Evolutionary conservation across 352 stramenopile species (phyloP).

Genomic region (Blastocystis sp.): DNA sequence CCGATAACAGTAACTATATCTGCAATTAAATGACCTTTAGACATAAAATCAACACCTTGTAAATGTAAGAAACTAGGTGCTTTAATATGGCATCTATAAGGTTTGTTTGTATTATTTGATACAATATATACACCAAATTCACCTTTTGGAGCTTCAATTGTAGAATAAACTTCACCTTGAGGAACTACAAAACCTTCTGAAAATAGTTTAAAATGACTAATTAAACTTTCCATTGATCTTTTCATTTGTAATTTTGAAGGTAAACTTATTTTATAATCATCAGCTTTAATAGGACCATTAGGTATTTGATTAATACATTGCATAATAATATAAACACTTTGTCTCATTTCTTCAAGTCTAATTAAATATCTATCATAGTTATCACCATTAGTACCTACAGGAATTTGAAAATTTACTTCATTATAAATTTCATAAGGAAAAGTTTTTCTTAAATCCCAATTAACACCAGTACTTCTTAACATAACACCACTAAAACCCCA

Average conservation of each 20-base stretch:
- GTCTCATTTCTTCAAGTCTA: conserved; percentile 47
- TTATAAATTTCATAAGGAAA: conserved; percentile 48
- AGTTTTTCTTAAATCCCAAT: conserved; percentile 50
- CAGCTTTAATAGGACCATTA: conserved; percentile 44
- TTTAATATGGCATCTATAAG: conserved; percentile 53
- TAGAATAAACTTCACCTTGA: conserved; percentile 47
- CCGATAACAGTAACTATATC: conserved; percentile 48
- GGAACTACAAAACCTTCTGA: conserved; percentile 46
- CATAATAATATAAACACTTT: conserved; percentile 47
- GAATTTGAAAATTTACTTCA: conserved; percentile 47
- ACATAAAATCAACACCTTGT: conserved; percentile 46
- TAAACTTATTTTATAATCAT: conserved; percentile 45
- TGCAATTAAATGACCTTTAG: conserved; percentile 47
- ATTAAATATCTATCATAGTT: conserved; percentile 49
- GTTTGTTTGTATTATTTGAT: conserved; percentile 48
- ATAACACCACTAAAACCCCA: conserved; percentile 50
- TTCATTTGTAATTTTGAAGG: conserved; percentile 45
- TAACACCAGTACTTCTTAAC: conserved; percentile 46
- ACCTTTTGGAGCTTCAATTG: conserved; percentile 50
- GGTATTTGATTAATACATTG: conserved; percentile 46
- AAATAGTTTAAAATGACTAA: conserved; percentile 49
- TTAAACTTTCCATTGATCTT: conserved; percentile 46
- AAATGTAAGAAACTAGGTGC: conserved; percentile 47
- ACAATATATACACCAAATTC: conserved; percentile 52
- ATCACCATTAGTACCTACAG: conserved; percentile 47